phyloP scores from a whole-genome alignment of 129 eudicot species.

The Flaveria robusta region DNA sequence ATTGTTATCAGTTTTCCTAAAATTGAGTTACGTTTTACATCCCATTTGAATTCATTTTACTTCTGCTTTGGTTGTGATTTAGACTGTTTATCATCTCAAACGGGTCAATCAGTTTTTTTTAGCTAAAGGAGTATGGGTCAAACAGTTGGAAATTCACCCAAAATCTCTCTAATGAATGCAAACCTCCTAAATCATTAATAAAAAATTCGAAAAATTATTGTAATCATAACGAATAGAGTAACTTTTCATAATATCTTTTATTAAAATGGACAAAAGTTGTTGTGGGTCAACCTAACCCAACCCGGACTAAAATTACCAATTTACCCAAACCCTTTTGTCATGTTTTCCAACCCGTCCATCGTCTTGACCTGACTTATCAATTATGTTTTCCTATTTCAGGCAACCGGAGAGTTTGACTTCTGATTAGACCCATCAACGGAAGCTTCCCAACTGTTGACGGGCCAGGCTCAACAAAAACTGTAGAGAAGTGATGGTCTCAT shows the following conservation, averaged over 20 bases:
- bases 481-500: conserved; percentile 27
- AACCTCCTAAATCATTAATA: background rate
- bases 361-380: background rate
- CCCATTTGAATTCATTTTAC: background rate
- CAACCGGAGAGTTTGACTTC: conserved; percentile 94
- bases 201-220: background rate
- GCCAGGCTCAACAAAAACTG: conserved; percentile 17
- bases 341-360: background rate
- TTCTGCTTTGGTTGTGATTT: background rate
- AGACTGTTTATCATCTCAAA: background rate
- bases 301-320: background rate
- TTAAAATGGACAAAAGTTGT: background rate
- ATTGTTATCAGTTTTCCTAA: conserved; percentile 1
- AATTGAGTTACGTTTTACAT: background rate
- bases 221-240: background rate
- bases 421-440: conserved; percentile 41
- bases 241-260: background rate
- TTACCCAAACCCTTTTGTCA: background rate
- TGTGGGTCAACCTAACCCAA: background rate
- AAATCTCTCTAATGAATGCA: background rate
- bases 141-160: background rate
- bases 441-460: background rate
- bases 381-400: conserved; percentile 48
- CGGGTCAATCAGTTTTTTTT: background rate
- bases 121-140: background rate